Conservation (phyloP, 345 rosid genomes). For the Eucalyptus urophylla region DNA sequence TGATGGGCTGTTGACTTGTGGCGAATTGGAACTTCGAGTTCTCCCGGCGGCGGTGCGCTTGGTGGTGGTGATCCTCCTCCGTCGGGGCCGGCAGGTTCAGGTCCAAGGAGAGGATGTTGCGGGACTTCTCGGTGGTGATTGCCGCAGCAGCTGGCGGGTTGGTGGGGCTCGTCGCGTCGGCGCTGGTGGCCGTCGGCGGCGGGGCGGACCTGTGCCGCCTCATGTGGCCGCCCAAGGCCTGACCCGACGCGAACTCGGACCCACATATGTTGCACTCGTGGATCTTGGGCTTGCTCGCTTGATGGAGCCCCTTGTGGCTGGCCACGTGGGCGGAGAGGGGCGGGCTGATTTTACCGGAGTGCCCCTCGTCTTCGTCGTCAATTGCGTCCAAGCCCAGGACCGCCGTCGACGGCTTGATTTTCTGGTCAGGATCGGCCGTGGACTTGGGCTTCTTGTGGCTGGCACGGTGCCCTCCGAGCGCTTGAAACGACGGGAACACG, state of each 20-base stretch:
- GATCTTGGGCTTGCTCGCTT: constrained; percentile 20
- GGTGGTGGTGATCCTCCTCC: constrained; percentile 36
- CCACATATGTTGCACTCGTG: constrained; percentile 98
- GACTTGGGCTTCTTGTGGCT: constrained; percentile 68
- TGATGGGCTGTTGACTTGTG: constrained; percentile 24
- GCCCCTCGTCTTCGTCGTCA: background rate
- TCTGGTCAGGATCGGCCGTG: background rate
- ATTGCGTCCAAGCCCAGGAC: background rate
- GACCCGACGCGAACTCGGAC: constrained; percentile 81
- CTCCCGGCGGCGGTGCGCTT: background rate
- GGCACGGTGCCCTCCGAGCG: constrained; percentile 94
- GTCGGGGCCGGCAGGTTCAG: constrained; percentile 96
- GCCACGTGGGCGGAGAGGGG: background rate
- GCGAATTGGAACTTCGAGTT: constrained; percentile 47
- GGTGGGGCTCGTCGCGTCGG: background rate
- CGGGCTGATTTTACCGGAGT: background rate
- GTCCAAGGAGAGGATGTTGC: constrained; percentile 54
- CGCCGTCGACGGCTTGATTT: background rate
- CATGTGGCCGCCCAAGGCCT: constrained; percentile 99
- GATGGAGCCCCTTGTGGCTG: background rate
- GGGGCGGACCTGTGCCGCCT: constrained; percentile 64
- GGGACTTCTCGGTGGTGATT: background rate
- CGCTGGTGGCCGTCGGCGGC: background rate
- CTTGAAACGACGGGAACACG: constrained; percentile 85
- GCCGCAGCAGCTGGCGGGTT: background rate